Evolutionary conservation across 345 rosid genomes (phyloP).

Genomic region (Angophora floribunda): DNA sequence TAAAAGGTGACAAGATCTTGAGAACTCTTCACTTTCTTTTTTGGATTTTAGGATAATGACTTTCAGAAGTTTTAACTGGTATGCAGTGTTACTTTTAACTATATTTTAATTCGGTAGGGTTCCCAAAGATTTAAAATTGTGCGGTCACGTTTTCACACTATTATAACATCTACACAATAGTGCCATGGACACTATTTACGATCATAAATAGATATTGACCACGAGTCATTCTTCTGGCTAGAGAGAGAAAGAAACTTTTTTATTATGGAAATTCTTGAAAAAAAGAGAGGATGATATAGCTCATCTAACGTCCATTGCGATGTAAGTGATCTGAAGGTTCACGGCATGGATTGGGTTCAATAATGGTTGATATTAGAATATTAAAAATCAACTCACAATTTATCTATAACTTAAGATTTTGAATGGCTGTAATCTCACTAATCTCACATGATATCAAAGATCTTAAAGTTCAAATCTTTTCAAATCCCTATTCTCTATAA

Average conservation of each 20-base stretch:
- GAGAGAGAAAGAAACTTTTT: background rate
- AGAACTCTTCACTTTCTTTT: background rate
- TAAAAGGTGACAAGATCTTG: background rate
- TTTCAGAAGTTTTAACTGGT: background rate
- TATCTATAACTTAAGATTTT: fast-evolving
- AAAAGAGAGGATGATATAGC: background rate
- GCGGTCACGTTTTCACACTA: background rate
- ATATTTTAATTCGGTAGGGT: background rate
- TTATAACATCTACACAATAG: background rate
- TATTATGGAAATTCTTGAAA: background rate
- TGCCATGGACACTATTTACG: background rate
- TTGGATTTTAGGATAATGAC: background rate
- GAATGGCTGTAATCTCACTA: background rate
- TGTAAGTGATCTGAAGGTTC: background rate
- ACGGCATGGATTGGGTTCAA: background rate
- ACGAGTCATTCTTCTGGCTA: background rate
- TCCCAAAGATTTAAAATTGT: background rate
- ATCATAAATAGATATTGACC: background rate
- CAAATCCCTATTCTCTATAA: background rate
- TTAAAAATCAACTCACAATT: background rate
- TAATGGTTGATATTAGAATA: background rate
- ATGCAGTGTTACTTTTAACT: background rate
- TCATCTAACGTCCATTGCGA: background rate
- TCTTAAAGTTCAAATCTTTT: background rate
- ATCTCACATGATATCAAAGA: background rate